Evolutionary conservation across 495 filamentous ascomycete species (phyloP).

Genomic region (Penicillium ucsense): DNA sequence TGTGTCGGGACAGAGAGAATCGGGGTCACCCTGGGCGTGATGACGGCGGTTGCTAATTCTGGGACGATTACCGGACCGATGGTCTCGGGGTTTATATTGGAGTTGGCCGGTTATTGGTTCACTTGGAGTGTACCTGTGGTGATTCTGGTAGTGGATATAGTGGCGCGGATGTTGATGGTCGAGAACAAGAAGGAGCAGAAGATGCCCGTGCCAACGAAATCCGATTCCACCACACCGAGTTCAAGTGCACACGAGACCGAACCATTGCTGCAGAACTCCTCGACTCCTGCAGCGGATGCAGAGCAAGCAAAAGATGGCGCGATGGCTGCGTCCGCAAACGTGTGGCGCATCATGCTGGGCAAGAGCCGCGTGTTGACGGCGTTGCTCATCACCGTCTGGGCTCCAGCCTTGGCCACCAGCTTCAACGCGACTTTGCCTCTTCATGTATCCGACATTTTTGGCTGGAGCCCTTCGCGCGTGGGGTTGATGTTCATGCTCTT

Average conservation of each 20-base stretch:
- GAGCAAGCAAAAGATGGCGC: not conserved
- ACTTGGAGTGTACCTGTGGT: conserved; percentile 14
- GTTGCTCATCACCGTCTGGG: not conserved
- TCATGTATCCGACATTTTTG: conserved; percentile 21
- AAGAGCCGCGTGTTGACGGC: conserved; percentile 6
- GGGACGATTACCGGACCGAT: conserved; percentile 17
- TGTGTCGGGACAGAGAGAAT: conserved; percentile 8
- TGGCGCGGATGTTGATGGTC: conserved; percentile 15
- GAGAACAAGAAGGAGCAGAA: conserved; percentile 2
- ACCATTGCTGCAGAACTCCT: not conserved
- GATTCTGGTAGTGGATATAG: conserved; percentile 13
- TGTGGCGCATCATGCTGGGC: conserved; percentile 10
- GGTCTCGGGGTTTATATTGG: conserved; percentile 12
- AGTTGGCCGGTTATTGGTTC: conserved; percentile 17
- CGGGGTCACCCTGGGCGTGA: conserved; percentile 14
- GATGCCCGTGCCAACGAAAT: not conserved
- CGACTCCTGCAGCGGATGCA: not conserved
- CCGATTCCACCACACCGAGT: too few relatives aligned
- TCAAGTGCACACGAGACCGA: not conserved
- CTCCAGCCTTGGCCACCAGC: not conserved
- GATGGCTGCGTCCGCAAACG: not conserved
- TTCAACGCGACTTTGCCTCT: conserved; percentile 24
- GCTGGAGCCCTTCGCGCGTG: conserved; percentile 18
- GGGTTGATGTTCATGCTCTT: conserved; percentile 23
- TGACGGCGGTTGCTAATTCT: conserved; percentile 9